Evolutionary conservation across 306 rosid species (phyloP).

Genomic region (Begonia loranthoides): DNA sequence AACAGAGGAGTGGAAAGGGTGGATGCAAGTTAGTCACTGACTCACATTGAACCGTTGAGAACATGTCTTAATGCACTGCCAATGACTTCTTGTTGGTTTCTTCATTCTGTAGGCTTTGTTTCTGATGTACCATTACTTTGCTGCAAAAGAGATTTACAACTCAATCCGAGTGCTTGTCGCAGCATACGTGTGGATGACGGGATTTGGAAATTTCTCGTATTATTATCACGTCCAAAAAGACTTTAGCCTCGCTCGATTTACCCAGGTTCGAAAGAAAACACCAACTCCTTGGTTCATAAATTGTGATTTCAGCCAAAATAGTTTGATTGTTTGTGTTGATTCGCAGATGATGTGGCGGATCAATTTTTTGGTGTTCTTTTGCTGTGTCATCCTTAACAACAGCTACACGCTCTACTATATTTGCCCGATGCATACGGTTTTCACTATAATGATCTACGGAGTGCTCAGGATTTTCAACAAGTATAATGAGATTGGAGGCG

Average conservation of each 20-base stretch:
- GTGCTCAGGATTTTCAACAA: constrained; percentile 70
- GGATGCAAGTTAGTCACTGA: constrained; percentile 84
- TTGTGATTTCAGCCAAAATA: too few species aligned
- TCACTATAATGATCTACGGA: constrained; percentile 90
- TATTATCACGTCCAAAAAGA: constrained; percentile 77
- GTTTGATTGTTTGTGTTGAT: constrained; percentile 53
- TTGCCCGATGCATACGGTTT: constrained; percentile 97
- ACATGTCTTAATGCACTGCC: neutral
- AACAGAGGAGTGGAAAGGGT: constrained; percentile 99
- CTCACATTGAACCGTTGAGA: constrained; percentile 1
- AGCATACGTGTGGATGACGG: constrained; percentile 98
- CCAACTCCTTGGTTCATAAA: too few species aligned
- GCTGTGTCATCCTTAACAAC: constrained; percentile 78
- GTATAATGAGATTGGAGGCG: constrained; percentile 64
- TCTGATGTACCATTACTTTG: constrained; percentile 90
- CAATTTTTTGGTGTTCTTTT: constrained; percentile 74
- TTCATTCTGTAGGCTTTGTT: constrained; percentile 49
- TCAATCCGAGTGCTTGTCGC: constrained; percentile 76
- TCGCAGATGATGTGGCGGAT: constrained; percentile 99
- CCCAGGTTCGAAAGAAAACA: neutral
- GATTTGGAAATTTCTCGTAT: constrained; percentile 93
- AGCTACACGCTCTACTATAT: constrained; percentile 91
- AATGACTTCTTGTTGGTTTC: neutral
- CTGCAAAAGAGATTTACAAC: constrained; percentile 80
- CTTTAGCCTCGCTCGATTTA: constrained; percentile 62